Evolutionary conservation across 129 eudicot genomes (phyloP).

Genomic region (Centaurea solstitialis): DNA sequence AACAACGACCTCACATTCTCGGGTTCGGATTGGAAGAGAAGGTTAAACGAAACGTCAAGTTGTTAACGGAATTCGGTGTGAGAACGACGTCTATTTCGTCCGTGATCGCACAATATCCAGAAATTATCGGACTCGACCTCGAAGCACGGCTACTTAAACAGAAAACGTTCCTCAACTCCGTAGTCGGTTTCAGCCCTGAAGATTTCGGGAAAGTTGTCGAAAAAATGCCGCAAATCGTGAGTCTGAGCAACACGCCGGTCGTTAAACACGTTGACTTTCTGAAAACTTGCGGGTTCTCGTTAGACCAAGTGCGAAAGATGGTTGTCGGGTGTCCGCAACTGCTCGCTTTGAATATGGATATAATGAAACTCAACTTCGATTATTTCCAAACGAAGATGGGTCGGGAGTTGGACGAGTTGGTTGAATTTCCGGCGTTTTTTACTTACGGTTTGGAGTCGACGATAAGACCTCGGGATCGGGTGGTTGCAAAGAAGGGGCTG

Average conservation of each 20-base stretch:
- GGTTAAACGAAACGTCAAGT: slow-evolving; percentile 70
- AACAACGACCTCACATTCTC: slow-evolving; percentile 86
- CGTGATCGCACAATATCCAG: slow-evolving; percentile 89
- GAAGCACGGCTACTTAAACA: slow-evolving; percentile 53
- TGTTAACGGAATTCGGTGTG: slow-evolving; percentile 56
- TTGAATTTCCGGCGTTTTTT: slow-evolving; percentile 80
- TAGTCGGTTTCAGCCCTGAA: slow-evolving; percentile 44
- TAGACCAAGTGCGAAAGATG: slow-evolving; percentile 69
- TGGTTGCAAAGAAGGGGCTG: slow-evolving; percentile 66
- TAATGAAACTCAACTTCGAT: slow-evolving; percentile 72
- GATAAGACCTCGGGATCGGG: slow-evolving; percentile 69
- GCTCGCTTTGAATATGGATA: slow-evolving; percentile 84
- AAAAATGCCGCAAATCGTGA: slow-evolving; percentile 89
- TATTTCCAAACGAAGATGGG: slow-evolving; percentile 69
- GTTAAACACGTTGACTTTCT: slow-evolving; percentile 77
- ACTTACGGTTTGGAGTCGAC: slow-evolving; percentile 92
- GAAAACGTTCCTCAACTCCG: slow-evolving; percentile 47
- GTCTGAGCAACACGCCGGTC: slow-evolving; percentile 56
- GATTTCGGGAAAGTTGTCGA: slow-evolving; percentile 76
- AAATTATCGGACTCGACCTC: slow-evolving; percentile 75
- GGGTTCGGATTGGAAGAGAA: slow-evolving; percentile 75
- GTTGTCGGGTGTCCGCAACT: slow-evolving; percentile 86
- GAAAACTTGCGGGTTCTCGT: slow-evolving; percentile 64
- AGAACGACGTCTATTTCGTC: slow-evolving; percentile 58
- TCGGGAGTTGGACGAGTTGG: slow-evolving; percentile 82